Percentiles rank a stretch among this genome's conserved stretches.
Evolutionary conservation across 2,329 filamentous ascomycete species (phyloP).

Genomic region (Byssochlamys sp.): DNA sequence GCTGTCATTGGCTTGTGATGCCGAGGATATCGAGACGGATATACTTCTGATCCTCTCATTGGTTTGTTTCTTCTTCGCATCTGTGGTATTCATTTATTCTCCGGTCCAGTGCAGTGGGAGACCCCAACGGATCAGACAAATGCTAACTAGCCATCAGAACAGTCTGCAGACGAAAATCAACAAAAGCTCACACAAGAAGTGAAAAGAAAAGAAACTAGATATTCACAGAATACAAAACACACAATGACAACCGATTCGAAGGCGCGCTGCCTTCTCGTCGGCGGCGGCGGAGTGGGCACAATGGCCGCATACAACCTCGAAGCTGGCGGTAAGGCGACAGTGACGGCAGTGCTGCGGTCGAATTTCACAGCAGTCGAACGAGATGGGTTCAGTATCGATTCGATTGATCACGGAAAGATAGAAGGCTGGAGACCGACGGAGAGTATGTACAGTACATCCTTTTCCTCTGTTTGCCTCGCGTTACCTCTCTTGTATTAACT

Average conservation of each 20-base stretch:
- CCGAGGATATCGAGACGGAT: neutral
- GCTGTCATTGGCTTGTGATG: neutral
- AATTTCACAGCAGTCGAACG: constrained; percentile 43
- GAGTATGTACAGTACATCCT: constrained; percentile 6
- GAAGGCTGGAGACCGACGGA: constrained; percentile 41
- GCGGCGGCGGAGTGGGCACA: constrained; percentile 48
- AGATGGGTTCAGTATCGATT: constrained; percentile 46
- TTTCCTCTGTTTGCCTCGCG: neutral
- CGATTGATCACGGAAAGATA: constrained; percentile 46
- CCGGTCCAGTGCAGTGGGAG: neutral
- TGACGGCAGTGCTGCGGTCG: constrained; percentile 48
- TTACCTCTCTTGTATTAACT: neutral
- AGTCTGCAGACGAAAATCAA: neutral
- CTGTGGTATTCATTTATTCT: neutral
- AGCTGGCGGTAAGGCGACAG: constrained; percentile 39
- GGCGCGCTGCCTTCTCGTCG: constrained; percentile 37
- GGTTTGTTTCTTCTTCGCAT: neutral
- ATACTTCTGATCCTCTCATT: neutral
- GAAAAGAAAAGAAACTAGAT: neutral
- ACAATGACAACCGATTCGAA: neutral
- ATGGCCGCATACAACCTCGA: constrained; percentile 49
- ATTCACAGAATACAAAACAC: neutral
- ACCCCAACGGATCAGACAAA: too few relatives aligned
- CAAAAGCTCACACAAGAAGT: neutral
- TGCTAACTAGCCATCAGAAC: neutral